Evolutionary conservation across 148 eudicot species (phyloP).

Genomic region (Fagopyrum esculentum): DNA sequence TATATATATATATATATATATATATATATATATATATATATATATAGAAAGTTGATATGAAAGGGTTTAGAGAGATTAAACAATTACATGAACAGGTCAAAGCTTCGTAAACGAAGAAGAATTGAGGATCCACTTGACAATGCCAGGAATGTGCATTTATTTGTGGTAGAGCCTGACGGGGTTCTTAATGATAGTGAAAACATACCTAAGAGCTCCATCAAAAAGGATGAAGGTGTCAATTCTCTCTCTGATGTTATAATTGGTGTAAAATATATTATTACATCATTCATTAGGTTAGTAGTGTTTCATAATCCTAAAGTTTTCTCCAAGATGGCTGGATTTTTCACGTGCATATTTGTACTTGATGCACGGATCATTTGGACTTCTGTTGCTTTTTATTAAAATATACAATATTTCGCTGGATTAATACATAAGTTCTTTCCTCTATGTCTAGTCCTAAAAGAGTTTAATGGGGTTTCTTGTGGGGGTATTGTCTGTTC

Average conservation of each 20-base stretch:
- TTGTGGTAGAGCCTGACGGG: slow-evolving; percentile 42
- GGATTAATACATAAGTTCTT: neutral
- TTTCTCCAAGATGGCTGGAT: neutral
- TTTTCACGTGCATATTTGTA: neutral
- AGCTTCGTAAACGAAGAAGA: slow-evolving; percentile 59
- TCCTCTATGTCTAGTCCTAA: neutral
- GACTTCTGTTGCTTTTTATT: neutral
- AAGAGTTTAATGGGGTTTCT: slow-evolving; percentile 2
- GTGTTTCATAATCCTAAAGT: neutral
- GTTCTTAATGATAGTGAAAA: slow-evolving; percentile 28
- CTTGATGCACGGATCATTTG: slow-evolving; percentile 1
- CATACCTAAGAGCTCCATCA: slow-evolving; percentile 23
- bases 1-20: neutral
- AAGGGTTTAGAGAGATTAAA: neutral
- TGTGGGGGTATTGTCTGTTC: neutral
- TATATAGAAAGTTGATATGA: neutral
- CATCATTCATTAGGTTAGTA: neutral
- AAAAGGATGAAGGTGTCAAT: slow-evolving; percentile 42
- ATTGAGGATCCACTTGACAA: slow-evolving; percentile 40
- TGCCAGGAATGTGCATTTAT: slow-evolving; percentile 60
- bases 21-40: neutral
- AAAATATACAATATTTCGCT: neutral
- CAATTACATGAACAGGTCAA: slow-evolving; percentile 46
- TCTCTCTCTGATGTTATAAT: neutral
- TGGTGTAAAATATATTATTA: neutral